Percentiles rank a stretch among this genome's conserved stretches.
These are phyloP conservation scores for Gossypium anomalum DNA, from an alignment of 345 rosid species.

Conservation along the genomic window DNA sequence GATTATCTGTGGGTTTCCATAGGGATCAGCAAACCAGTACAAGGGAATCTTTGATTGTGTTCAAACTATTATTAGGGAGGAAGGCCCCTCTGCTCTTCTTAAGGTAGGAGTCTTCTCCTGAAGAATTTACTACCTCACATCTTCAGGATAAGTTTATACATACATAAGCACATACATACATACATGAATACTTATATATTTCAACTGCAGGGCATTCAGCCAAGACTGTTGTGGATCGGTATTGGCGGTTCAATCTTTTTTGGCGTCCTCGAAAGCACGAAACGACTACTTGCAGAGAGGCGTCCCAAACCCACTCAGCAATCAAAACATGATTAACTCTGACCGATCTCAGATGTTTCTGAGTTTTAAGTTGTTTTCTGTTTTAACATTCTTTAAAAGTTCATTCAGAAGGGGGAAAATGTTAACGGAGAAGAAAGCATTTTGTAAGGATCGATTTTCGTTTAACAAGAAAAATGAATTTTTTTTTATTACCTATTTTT, in stretches of 20 bases:
- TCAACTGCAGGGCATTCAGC: conserved; percentile 69
- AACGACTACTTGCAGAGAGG: conserved; percentile 59
- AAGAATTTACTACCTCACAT: not conserved
- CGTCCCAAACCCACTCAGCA: conserved; percentile 32
- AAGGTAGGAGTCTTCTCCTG: conserved; percentile 43
- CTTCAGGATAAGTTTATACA: not conserved
- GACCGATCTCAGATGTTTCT: not conserved
- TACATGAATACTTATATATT: not conserved
- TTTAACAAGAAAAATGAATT: too few species aligned
- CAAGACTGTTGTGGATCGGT: conserved; percentile 90
- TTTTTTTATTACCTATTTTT: too few species aligned
- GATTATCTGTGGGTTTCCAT: not conserved
- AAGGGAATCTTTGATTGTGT: conserved; percentile 86
- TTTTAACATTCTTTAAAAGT: not conserved
- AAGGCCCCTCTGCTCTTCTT: conserved; percentile 82
- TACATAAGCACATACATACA: not conserved
- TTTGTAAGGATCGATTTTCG: too few species aligned
- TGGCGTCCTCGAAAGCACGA: conserved; percentile 80
- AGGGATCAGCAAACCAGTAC: conserved; percentile 86
- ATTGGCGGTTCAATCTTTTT: conserved; percentile 89
- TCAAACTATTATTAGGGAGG: conserved; percentile 71
- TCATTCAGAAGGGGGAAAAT: not conserved
- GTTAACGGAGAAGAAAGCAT: not conserved
- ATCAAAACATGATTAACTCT: conserved; percentile 26
- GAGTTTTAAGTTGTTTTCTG: not conserved